Conservation (phyloP, 2,329 filamentous ascomycete species). For the Camillea tinctor region DNA sequence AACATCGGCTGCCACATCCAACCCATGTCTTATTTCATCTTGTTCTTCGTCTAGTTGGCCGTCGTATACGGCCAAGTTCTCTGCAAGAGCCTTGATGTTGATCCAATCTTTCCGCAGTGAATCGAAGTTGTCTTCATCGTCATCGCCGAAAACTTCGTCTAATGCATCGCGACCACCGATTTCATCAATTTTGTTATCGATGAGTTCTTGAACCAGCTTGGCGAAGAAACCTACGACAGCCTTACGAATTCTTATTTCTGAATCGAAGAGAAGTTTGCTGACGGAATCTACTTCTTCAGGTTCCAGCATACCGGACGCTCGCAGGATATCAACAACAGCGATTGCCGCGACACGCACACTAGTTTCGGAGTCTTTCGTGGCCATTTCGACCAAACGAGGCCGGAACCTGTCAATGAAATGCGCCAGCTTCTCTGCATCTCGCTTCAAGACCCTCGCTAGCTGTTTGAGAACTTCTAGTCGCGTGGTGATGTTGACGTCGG, state of each 20-base stretch:
- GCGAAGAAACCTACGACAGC: constrained; percentile 89
- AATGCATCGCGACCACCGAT: constrained; percentile 77
- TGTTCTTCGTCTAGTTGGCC: constrained; percentile 62
- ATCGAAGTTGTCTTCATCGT: constrained; percentile 73
- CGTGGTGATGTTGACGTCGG: constrained; percentile 72
- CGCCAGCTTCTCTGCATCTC: constrained; percentile 78
- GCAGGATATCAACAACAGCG: constrained; percentile 76
- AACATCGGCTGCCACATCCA: constrained; percentile 52
- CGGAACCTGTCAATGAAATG: constrained; percentile 94
- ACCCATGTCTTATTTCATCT: constrained; percentile 41
- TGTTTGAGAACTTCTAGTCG: constrained; percentile 86
- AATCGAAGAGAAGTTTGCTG: constrained; percentile 85
- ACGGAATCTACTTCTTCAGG: constrained; percentile 88
- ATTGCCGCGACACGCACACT: constrained; percentile 78
- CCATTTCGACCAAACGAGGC: constrained; percentile 86
- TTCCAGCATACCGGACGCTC: constrained; percentile 82
- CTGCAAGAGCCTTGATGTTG: constrained; percentile 84
- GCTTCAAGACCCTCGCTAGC: constrained; percentile 74
- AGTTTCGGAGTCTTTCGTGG: constrained; percentile 78
- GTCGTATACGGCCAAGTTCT: constrained; percentile 81
- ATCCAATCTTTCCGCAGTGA: constrained; percentile 82
- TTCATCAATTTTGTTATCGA: constrained; percentile 77
- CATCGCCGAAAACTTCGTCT: constrained; percentile 69
- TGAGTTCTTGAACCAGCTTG: constrained; percentile 79
- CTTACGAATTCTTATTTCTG: constrained; percentile 79